Conservation (phyloP, 192 early-diverging fungal genomes). For the Podochytrium sp. region DNA sequence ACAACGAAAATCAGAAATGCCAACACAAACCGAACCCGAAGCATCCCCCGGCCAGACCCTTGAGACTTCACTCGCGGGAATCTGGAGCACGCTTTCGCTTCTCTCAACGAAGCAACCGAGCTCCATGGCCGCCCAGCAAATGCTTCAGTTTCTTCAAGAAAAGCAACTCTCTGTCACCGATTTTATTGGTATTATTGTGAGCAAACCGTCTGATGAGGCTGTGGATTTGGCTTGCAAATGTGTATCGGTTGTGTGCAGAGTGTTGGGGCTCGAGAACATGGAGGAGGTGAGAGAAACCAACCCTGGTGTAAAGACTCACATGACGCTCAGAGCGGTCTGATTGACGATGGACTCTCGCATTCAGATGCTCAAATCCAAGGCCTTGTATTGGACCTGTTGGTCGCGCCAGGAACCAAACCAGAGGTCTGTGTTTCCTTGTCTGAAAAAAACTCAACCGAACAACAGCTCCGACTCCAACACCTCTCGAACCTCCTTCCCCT, state of each 20-base stretch:
- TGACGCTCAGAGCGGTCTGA: not conserved
- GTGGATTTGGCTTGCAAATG: slow-evolving; percentile 11
- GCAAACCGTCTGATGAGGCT: not conserved
- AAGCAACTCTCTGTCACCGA: slow-evolving; percentile 4
- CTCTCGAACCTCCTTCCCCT: not conserved
- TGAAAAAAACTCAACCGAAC: not conserved
- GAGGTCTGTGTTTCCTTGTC: not conserved
- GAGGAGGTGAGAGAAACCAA: slow-evolving; percentile 1
- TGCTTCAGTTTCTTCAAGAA: not conserved
- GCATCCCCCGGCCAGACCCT: not conserved
- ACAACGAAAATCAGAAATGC: not conserved
- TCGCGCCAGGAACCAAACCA: not conserved
- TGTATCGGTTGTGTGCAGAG: not conserved
- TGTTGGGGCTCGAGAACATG: not conserved
- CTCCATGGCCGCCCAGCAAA: not conserved
- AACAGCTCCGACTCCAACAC: not conserved
- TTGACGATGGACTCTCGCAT: slow-evolving; percentile 17
- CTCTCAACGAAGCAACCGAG: not conserved
- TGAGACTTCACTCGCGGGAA: slow-evolving; percentile 3
- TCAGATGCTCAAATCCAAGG: not conserved
- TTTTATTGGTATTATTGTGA: slow-evolving; percentile 14
- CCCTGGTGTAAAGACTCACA: not conserved
- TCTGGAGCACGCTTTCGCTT: not conserved
- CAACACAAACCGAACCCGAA: not conserved
- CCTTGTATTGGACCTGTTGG: slow-evolving; percentile 1